A percentile compares a stretch with the other conserved stretches of the same genome.
These are phyloP conservation scores for Linnemannia schmuckeri DNA, from an alignment of 192 early-diverging fungal genomes.

Conservation along the genomic window DNA sequence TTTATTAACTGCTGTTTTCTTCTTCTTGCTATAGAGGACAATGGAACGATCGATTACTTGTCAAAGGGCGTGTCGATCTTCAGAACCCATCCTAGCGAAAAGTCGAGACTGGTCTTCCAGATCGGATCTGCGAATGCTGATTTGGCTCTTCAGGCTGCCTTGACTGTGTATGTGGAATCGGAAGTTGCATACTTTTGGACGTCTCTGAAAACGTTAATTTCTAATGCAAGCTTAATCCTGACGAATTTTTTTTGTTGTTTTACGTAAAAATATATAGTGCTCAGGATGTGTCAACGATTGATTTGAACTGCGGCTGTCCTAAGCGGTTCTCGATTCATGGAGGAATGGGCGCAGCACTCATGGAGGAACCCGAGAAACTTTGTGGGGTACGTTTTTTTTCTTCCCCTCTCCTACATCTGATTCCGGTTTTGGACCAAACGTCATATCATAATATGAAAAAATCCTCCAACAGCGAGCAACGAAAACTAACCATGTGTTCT, in stretches of 20 bases:
- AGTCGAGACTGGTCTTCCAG: constrained; percentile 87
- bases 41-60: constrained; percentile 83
- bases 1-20: background rate
- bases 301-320: constrained; percentile 98
- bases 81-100: constrained; percentile 83
- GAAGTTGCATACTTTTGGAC: background rate
- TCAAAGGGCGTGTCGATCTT: constrained; percentile 75
- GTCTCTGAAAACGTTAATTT: background rate
- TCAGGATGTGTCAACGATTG: constrained; percentile 90
- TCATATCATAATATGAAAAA: background rate
- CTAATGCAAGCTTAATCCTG: background rate
- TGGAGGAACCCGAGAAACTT: constrained; percentile 87
- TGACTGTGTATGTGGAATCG: constrained; percentile 69
- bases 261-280: constrained; percentile 58
- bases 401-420: background rate
- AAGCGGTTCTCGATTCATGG: constrained; percentile 94
- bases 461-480: background rate
- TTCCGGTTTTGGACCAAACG: too few species aligned
- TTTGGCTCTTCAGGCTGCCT: constrained; percentile 87
- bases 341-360: constrained; percentile 94
- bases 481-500: background rate
- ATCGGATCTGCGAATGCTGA: constrained; percentile 92
- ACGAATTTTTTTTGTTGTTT: constrained; percentile 15
- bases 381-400: constrained; percentile 64
- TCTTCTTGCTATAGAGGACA: constrained; percentile 59